These are phyloP conservation scores for Phytopythium sindhum DNA, from an alignment of 352 stramenopile species.

Conservation along the genomic window DNA sequence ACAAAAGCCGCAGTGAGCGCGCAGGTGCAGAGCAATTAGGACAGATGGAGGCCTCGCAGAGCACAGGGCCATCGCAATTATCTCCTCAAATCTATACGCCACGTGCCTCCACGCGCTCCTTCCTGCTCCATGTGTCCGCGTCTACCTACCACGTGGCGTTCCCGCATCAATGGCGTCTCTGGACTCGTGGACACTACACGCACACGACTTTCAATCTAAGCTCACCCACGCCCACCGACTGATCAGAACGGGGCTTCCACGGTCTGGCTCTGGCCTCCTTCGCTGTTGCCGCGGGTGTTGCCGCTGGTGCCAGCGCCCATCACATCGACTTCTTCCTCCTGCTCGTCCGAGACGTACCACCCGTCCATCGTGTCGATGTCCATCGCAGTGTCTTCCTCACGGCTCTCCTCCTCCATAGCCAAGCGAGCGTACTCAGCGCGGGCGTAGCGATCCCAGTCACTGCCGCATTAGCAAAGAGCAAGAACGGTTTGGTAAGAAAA, in stretches of 20 bases:
- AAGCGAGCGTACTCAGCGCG: constrained; percentile 96
- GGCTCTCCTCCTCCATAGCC: constrained; percentile 96
- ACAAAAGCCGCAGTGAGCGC: neutral
- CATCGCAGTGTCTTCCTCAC: constrained; percentile 86
- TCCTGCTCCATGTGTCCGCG: neutral
- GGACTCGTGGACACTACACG: constrained; percentile 1
- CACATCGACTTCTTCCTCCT: constrained; percentile 67
- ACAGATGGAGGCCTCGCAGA: neutral
- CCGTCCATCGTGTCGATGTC: constrained; percentile 89
- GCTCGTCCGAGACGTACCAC: constrained; percentile 85
- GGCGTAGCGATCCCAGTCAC: constrained; percentile 98
- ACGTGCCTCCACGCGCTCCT: neutral
- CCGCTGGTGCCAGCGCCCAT: constrained; percentile 18
- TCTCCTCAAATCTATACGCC: constrained; percentile 7
- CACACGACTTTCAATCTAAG: neutral
- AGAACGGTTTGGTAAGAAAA: constrained; percentile 9
- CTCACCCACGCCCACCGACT: neutral
- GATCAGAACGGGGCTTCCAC: constrained; percentile 73
- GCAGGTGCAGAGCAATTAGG: too few species aligned
- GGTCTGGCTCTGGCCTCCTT: constrained; percentile 51
- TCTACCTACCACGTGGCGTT: neutral
- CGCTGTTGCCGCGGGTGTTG: constrained; percentile 3
- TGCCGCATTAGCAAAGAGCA: constrained; percentile 15
- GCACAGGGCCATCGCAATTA: neutral
- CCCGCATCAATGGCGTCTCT: neutral